Evolutionary conservation across 495 filamentous ascomycete species (phyloP), one percentile per base, ranked within the genome.

Genomic region (Cercophora sp.): DNA sequence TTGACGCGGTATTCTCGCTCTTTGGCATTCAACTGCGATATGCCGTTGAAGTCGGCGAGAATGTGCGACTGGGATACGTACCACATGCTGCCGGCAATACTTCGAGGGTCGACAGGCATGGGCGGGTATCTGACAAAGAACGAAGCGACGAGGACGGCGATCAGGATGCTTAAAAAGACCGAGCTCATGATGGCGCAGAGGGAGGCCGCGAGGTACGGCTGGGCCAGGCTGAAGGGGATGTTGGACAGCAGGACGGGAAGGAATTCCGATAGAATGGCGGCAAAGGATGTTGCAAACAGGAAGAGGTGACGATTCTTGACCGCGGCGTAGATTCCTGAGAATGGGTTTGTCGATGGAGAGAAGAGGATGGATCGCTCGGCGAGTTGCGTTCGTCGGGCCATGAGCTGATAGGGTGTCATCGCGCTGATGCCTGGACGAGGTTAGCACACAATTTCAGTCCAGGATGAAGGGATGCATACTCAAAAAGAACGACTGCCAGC

Each of bases 101-200:
- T 58, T 8, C 64, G 51, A 39, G 68, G 68, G 25, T 69, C 66
- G 15, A 63, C 62, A 1, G 68, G 68, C 66, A 71, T 66, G 2
- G 59, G 61, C 15, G 68, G 68, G 55, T 63, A 71, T 1, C 55
- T 45, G 16, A 63, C 47, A 16, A 60, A 61, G 43, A 69, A 64
- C 0, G 57, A 61, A 5, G 40, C 43, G n/a, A 40, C 44, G 20
- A 71, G 43, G 0, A 63, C 61, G 9, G 49, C 20, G 8, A 66
- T 54, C 56, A 62, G 58, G 31, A 61, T 8, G 5, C 40, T 48
- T 3, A 71, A 48, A 4, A 64, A 60, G 0, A 60, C 13, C 3
- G 49, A 45, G 23, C 41, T 55, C 32, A 63, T 48, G 8, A 59
- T 52, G 16, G 62, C 52, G 52, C 66, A 69, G 11, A 40, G 58